Conservation (phyloP, 352 stramenopile genomes). For the Pythium sp. region DNA sequence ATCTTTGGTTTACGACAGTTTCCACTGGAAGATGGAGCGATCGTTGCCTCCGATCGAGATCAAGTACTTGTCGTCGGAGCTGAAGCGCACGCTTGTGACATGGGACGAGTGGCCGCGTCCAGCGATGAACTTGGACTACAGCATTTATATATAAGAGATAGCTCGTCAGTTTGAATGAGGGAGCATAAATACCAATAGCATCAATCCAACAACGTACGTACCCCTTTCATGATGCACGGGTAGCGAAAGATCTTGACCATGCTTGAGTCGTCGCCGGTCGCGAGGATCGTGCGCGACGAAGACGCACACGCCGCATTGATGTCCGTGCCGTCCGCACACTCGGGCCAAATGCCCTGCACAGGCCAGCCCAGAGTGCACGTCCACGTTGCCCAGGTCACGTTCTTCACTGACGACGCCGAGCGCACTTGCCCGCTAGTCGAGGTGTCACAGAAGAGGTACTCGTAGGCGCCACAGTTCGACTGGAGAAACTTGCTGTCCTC, state of each 20-base stretch:
- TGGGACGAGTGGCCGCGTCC: constrained; percentile 76
- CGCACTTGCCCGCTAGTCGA: constrained; percentile 77
- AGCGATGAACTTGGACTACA: constrained; percentile 48
- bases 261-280: constrained; percentile 76
- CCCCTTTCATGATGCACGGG: constrained; percentile 68
- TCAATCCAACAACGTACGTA: constrained; percentile 19
- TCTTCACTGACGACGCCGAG: constrained; percentile 61
- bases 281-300: constrained; percentile 62
- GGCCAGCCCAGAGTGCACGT: constrained; percentile 90
- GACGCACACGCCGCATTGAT: constrained; percentile 78
- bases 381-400: constrained; percentile 88
- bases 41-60: constrained; percentile 84
- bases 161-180: neutral
- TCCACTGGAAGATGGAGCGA: constrained; percentile 86
- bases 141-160: neutral
- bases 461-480: constrained; percentile 86
- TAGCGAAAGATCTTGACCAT: constrained; percentile 89
- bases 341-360: constrained; percentile 90
- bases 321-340: constrained; percentile 79
- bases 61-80: constrained; percentile 77
- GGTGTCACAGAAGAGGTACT: constrained; percentile 90
- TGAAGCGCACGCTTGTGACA: constrained; percentile 82
- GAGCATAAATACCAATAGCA: neutral
- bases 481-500: constrained; percentile 61
- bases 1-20: constrained; percentile 29